phyloP scores from a whole-genome alignment of 2,329 filamentous ascomycete species.

The Colletotrichum horii region DNA sequence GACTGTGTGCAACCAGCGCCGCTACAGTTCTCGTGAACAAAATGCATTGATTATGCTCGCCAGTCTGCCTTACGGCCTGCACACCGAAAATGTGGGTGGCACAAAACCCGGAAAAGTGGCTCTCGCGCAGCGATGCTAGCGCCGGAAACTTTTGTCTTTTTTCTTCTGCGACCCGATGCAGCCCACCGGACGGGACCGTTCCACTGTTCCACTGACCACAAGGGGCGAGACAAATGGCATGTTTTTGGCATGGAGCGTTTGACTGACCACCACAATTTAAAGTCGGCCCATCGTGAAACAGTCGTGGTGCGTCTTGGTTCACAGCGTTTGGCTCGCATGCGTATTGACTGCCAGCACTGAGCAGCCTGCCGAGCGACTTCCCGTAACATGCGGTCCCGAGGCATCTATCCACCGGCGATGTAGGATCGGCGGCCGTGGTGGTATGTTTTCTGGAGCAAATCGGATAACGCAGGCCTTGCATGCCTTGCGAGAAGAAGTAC shows the following conservation, averaged over 20 bases:
- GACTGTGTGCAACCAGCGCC: rapidly evolving
- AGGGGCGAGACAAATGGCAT: background rate
- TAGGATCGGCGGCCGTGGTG: background rate
- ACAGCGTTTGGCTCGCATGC: background rate
- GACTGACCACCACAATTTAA: background rate
- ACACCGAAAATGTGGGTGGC: background rate
- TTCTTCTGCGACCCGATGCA: background rate
- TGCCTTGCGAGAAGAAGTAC: background rate
- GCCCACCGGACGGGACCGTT: background rate
- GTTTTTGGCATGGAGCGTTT: background rate
- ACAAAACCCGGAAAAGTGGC: background rate
- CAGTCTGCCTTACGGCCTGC: background rate
- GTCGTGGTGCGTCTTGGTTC: background rate
- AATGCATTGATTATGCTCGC: background rate
- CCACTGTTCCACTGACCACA: background rate
- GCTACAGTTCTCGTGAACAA: rapidly evolving
- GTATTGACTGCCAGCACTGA: background rate
- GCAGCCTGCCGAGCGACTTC: background rate
- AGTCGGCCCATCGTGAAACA: background rate
- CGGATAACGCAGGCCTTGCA: background rate
- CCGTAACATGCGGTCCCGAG: background rate
- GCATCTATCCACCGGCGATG: background rate
- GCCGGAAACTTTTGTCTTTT: background rate
- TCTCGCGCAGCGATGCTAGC: background rate
- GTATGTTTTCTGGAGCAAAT: background rate